Conservation (phyloP, 352 stramenopile genomes). For the Aphanomyces invadans region DNA sequence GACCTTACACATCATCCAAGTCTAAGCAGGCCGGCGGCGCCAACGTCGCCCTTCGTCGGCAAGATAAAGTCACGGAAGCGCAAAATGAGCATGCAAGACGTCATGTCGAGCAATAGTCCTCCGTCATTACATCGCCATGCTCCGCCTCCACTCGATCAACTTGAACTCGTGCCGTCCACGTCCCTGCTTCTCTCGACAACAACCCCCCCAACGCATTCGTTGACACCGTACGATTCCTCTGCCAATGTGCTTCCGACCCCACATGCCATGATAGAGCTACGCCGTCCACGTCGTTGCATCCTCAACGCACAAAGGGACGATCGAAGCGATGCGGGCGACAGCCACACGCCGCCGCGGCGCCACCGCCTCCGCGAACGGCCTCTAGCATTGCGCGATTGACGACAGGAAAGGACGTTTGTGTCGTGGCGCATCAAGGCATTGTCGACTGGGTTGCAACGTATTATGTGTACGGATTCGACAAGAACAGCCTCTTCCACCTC, state of each 20-base stretch:
- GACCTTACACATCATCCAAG: background rate
- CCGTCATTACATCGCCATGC: background rate
- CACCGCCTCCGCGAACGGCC: background rate
- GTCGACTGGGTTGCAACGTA: constrained; percentile 20
- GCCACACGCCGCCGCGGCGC: background rate
- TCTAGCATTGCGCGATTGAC: constrained; percentile 19
- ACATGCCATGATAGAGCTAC: no score
- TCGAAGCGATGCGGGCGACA: background rate
- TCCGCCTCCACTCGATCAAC: no score
- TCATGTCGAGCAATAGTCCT: background rate
- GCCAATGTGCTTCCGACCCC: no score
- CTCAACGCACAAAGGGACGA: background rate
- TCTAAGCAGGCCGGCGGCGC: background rate
- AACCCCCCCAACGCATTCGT: no score
- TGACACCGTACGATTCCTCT: no score
- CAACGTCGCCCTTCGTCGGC: background rate
- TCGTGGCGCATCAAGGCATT: constrained; percentile 1
- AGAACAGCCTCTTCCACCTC: constrained; percentile 19
- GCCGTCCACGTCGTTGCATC: no score
- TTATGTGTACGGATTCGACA: constrained; percentile 25
- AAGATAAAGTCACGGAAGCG: background rate
- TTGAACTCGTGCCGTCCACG: no score
- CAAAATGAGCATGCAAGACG: background rate
- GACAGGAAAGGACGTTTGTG: constrained; percentile 19
- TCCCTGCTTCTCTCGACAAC: no score